Percentiles rank a stretch among this genome's conserved stretches.
Evolutionary conservation across 768 basidiomycete genomes (phyloP).

Genomic region (Leccinum disarticulatum): DNA sequence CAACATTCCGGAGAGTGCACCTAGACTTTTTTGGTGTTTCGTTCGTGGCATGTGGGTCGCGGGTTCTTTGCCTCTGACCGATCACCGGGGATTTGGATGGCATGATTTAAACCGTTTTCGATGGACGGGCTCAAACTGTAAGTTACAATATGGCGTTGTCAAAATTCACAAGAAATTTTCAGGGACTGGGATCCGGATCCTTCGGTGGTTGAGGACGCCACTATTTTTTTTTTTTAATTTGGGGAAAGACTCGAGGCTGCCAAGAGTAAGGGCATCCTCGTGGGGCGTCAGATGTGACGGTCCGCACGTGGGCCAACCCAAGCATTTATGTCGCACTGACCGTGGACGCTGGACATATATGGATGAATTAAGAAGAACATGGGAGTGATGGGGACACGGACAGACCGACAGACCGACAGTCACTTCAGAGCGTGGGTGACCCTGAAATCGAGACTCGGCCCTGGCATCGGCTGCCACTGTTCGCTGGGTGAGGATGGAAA

Average conservation of each 20-base stretch:
- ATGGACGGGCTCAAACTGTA: not conserved
- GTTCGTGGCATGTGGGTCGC: not conserved
- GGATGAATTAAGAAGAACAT: not conserved
- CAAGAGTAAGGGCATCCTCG: slow-evolving; percentile 8
- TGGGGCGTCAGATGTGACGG: slow-evolving; percentile 14
- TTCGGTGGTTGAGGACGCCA: not conserved
- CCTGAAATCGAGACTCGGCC: not conserved
- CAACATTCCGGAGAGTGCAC: not conserved
- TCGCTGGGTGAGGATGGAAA: too few relatives aligned
- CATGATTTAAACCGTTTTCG: not conserved
- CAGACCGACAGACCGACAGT: not conserved
- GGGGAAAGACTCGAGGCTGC: not conserved
- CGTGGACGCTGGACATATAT: not conserved
- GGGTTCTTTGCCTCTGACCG: not conserved
- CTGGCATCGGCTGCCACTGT: not conserved
- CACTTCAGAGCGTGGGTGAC: not conserved
- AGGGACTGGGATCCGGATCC: slow-evolving; percentile 8
- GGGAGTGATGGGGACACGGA: not conserved
- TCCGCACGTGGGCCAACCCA: not conserved
- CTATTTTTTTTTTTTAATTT: too few relatives aligned
- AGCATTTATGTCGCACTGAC: not conserved
- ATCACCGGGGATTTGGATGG: not conserved
- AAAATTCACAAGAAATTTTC: not conserved
- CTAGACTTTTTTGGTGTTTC: not conserved
- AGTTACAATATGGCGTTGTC: not conserved